A percentile compares a stretch with the other conserved stretches of the same genome.
Conservation (phyloP, 2,329 filamentous ascomycete genomes). For the Ascomycota sp. region DNA sequence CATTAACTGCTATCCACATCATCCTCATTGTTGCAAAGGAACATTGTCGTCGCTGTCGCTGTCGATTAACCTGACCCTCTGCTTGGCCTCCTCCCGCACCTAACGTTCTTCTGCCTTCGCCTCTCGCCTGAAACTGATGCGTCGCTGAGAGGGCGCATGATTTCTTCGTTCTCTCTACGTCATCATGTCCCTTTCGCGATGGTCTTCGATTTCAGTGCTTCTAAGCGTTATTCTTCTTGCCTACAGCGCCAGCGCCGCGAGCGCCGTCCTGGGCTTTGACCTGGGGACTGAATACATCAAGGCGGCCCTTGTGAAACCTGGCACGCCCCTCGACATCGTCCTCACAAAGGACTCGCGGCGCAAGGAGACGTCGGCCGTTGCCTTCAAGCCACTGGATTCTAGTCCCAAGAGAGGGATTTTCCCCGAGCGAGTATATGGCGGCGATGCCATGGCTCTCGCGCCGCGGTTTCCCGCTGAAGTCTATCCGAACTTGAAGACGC, state of each 20-base stretch:
- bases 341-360: slow-evolving; percentile 93
- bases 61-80: no score
- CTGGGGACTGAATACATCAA: slow-evolving; percentile 95
- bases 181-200: slow-evolving; percentile 14
- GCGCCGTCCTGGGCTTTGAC: slow-evolving; percentile 80
- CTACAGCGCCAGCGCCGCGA: slow-evolving; percentile 27
- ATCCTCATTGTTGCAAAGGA: no score
- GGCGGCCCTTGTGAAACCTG: slow-evolving; percentile 85
- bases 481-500: slow-evolving; percentile 79
- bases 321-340: slow-evolving; percentile 92
- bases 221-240: slow-evolving; percentile 17
- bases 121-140: no score
- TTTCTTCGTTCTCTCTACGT: slow-evolving; percentile 4
- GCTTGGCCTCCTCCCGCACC: no score
- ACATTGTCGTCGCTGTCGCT: no score
- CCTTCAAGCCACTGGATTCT: slow-evolving; percentile 70
- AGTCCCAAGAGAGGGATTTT: slow-evolving; percentile 43
- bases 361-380: slow-evolving; percentile 79
- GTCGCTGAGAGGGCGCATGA: slow-evolving; percentile 3
- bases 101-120: no score
- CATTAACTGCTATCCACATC: no score
- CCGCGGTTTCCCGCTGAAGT: slow-evolving; percentile 82
- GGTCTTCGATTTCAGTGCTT: slow-evolving; percentile 16
- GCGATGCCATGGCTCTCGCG: slow-evolving; percentile 72
- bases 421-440: slow-evolving; percentile 81